phyloP scores from a whole-genome alignment of 2,329 filamentous ascomycete species.

The Trichophyton equinum region DNA sequence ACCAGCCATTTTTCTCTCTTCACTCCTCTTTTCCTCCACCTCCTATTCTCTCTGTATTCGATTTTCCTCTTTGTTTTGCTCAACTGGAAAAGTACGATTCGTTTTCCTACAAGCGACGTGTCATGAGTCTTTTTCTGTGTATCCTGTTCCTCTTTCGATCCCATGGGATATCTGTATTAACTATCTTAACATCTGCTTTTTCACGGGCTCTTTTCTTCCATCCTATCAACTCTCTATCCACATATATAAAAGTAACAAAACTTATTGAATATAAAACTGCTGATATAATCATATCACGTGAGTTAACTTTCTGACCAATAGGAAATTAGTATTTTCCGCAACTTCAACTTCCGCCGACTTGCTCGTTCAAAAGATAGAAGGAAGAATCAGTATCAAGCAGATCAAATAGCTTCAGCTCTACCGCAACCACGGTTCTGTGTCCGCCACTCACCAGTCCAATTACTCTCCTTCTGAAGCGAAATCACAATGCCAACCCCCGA shows the following conservation, averaged over 20 bases:
- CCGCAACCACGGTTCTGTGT: background rate
- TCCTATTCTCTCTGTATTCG: background rate
- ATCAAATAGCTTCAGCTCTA: background rate
- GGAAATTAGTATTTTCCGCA: background rate
- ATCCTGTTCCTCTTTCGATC: background rate
- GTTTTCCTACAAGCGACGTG: background rate
- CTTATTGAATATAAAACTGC: background rate
- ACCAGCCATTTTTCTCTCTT: background rate
- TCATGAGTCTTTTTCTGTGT: background rate
- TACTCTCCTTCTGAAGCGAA: background rate
- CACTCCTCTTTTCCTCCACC: background rate
- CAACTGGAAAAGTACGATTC: background rate
- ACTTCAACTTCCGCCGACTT: background rate
- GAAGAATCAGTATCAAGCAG: background rate
- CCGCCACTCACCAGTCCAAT: background rate
- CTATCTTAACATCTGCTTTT: background rate
- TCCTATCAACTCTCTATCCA: background rate
- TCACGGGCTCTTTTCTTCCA: background rate
- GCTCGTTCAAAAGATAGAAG: background rate
- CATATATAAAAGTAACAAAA: background rate
- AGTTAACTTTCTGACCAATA: background rate
- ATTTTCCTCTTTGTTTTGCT: background rate
- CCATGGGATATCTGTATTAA: background rate
- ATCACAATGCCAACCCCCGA: conserved; percentile 50
- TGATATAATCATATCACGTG: background rate